Percentiles rank a stretch among this genome's conserved stretches.
These are phyloP conservation scores for Torulaspora pretoriensis DNA, from an alignment of 1,139 yeast genomes.

Conservation along the genomic window DNA sequence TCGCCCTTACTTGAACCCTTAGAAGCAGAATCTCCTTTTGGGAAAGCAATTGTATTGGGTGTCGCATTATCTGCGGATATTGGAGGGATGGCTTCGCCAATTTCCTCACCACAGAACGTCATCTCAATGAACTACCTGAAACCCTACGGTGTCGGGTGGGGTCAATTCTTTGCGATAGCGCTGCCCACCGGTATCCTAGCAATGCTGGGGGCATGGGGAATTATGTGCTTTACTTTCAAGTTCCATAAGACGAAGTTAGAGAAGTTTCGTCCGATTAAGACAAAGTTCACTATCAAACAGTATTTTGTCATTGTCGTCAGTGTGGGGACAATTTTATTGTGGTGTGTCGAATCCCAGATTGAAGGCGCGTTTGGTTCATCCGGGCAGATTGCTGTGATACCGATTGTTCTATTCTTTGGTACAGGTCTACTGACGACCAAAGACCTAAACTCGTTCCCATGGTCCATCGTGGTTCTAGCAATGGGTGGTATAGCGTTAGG, in stretches of 20 bases:
- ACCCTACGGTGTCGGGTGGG: slow-evolving; percentile 66
- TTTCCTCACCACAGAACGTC: slow-evolving; percentile 74
- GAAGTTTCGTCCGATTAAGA: slow-evolving; percentile 55
- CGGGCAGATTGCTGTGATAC: slow-evolving; percentile 66
- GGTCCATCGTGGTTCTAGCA: slow-evolving; percentile 71
- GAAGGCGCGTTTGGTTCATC: slow-evolving; percentile 60
- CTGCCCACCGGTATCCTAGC: slow-evolving; percentile 59
- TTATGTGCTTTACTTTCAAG: slow-evolving; percentile 54
- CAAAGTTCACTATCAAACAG: slow-evolving; percentile 55
- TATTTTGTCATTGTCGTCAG: slow-evolving; percentile 55
- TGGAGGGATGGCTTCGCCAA: slow-evolving; percentile 81
- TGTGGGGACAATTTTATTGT: slow-evolving; percentile 55
- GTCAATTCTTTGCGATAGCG: slow-evolving; percentile 69
- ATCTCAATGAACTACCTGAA: slow-evolving; percentile 65
- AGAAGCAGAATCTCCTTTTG: slow-evolving; percentile 58
- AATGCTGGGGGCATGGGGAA: slow-evolving; percentile 54
- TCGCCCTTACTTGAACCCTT: slow-evolving; percentile 61
- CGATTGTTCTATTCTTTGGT: slow-evolving; percentile 65
- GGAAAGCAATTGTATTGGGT: slow-evolving; percentile 61
- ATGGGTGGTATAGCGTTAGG: slow-evolving; percentile 80
- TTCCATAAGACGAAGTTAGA: slow-evolving; percentile 40
- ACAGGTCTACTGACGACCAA: slow-evolving; percentile 60
- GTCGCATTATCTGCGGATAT: slow-evolving; percentile 68
- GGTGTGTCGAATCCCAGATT: slow-evolving; percentile 65
- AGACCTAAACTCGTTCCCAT: slow-evolving; percentile 68